Percentiles rank a stretch among this genome's conserved stretches.
phyloP scores from a whole-genome alignment of 2,329 filamentous ascomycete genomes.

The Colletotrichum limetticola region DNA sequence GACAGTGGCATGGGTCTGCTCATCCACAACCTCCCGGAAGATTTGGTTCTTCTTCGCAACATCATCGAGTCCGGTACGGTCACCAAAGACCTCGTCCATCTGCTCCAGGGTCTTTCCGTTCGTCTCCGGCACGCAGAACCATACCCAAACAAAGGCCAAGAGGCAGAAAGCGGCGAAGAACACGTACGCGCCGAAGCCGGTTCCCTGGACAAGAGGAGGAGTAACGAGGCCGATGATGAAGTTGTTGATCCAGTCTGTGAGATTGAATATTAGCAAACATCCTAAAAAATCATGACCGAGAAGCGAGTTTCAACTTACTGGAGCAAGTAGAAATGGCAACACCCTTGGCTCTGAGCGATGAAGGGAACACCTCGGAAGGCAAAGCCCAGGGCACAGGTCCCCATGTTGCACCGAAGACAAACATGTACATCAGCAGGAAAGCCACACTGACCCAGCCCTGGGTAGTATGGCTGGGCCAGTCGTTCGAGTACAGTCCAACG shows the following conservation, averaged over 20 bases:
- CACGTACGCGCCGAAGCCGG: constrained; percentile 58
- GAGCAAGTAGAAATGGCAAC: constrained; percentile 43
- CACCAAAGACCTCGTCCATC: constrained; percentile 49
- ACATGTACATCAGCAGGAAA: constrained; percentile 53
- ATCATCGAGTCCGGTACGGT: constrained; percentile 38
- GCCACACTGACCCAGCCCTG: constrained; percentile 67
- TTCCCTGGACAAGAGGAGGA: constrained; percentile 51
- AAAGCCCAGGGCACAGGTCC: constrained; percentile 57
- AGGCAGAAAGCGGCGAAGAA: constrained; percentile 42
- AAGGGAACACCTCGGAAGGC: constrained; percentile 51
- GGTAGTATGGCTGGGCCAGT: constrained; percentile 56
- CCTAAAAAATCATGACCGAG: too few relatives aligned
- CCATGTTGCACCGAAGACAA: constrained; percentile 69
- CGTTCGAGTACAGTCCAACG: constrained; percentile 57
- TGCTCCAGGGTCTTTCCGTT: constrained; percentile 46
- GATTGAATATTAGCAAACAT: background rate
- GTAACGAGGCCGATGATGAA: constrained; percentile 61
- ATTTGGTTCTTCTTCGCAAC: constrained; percentile 27
- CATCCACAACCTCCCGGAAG: constrained; percentile 28
- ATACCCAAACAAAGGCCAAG: constrained; percentile 38
- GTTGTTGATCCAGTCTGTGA: constrained; percentile 43
- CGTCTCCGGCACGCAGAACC: constrained; percentile 46
- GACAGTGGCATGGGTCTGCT: background rate
- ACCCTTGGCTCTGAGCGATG: constrained; percentile 44
- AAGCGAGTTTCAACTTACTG: constrained; percentile 38